These are phyloP conservation scores for Trametes elegans DNA, from an alignment of 768 basidiomycete genomes.

Conservation along the genomic window DNA sequence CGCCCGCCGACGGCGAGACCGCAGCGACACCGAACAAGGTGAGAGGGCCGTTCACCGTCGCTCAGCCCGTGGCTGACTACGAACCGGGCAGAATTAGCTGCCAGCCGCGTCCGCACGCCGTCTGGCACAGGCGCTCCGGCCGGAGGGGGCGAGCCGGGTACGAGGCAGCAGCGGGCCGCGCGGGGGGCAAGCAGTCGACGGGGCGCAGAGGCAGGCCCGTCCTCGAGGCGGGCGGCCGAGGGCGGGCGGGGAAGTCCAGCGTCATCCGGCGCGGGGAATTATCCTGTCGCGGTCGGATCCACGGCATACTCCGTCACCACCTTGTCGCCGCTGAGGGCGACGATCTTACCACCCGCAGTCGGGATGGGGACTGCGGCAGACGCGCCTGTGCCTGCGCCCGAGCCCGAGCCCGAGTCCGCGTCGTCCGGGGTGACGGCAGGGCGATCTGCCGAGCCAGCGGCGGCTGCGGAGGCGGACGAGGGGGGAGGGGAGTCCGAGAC, in stretches of 20 bases:
- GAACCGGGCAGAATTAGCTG: conserved; percentile 1
- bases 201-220: conserved; percentile 3
- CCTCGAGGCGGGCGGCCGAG: neutral
- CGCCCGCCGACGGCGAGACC: neutral
- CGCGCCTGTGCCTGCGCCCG: neutral
- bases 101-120: conserved; percentile 8
- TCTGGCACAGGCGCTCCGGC: neutral
- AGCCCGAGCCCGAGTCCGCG: neutral
- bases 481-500: neutral
- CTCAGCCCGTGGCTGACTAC: neutral
- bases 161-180: neutral
- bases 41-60: neutral
- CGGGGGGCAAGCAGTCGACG: neutral
- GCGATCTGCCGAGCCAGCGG: neutral
- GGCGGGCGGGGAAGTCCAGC: conserved; percentile 10
- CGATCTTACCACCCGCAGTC: conserved; percentile 7
- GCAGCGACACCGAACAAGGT: neutral
- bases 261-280: conserved; percentile 1
- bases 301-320: conserved; percentile 19
- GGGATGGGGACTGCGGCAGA: too few relatives aligned
- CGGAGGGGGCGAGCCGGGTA: neutral
- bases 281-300: conserved; percentile 14
- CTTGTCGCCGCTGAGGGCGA: conserved; percentile 12
- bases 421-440: neutral
- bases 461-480: neutral